A percentile compares a stretch with the other conserved stretches of the same genome.
Conservation (phyloP, 768 basidiomycete species). For the Rhodocollybia butyracea region DNA sequence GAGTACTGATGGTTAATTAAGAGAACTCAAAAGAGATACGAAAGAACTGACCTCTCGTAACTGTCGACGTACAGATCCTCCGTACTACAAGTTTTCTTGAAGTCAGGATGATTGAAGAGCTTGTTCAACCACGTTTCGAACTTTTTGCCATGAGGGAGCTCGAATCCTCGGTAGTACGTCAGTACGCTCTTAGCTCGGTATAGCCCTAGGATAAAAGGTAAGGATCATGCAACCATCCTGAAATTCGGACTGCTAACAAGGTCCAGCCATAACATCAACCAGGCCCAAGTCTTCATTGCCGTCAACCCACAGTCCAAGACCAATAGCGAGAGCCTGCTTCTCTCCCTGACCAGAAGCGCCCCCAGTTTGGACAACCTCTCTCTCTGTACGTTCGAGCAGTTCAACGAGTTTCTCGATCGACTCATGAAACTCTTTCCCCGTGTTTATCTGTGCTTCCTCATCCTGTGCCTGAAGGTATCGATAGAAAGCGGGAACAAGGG, state of each 20-base stretch:
- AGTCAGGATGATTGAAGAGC: conserved; percentile 57
- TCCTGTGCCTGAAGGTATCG: conserved; percentile 73
- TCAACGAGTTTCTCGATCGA: conserved; percentile 48
- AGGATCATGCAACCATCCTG: not conserved
- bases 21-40: not conserved
- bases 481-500: conserved; percentile 69
- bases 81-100: conserved; percentile 66
- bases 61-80: conserved; percentile 66
- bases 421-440: conserved; percentile 49
- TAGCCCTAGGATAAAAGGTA: not conserved
- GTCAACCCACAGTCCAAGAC: conserved; percentile 60
- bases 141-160: conserved; percentile 44
- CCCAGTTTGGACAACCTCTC: conserved; percentile 35
- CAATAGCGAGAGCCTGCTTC: conserved; percentile 29
- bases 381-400: conserved; percentile 56
- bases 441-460: conserved; percentile 43
- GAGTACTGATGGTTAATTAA: conserved; percentile 3
- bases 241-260: conserved; percentile 47
- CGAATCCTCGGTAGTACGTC: conserved; percentile 66
- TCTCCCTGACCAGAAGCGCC: conserved; percentile 41
- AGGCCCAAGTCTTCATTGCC: conserved; percentile 50
- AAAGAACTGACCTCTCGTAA: conserved; percentile 54
- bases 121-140: conserved; percentile 52
- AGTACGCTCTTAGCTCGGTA: conserved; percentile 39
- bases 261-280: conserved; percentile 66